phyloP scores from a whole-genome alignment of 2,329 filamentous ascomycete genomes.

The Taxawa tesnikishii region DNA sequence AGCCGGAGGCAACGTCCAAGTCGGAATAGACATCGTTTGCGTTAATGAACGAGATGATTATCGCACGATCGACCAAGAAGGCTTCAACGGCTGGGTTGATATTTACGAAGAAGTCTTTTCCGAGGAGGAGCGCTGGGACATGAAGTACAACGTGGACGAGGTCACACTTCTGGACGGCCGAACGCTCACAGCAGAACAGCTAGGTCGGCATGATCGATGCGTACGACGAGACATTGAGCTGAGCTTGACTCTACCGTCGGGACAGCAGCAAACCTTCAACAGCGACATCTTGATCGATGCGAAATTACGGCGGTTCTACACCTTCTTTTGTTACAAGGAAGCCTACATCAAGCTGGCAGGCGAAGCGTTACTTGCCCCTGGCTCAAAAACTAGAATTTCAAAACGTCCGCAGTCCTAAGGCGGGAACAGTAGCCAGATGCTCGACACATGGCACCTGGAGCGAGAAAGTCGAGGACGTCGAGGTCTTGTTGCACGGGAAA shows the following conservation, averaged over 20 bases:
- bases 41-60: conserved; percentile 57
- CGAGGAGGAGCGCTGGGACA: conserved; percentile 46
- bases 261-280: conserved; percentile 23
- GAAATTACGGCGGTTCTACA: conserved; percentile 60
- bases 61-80: conserved; percentile 44
- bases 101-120: conserved; percentile 62
- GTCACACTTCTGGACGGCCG: conserved; percentile 34
- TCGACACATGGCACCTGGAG: conserved; percentile 33
- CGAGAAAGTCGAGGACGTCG: conserved; percentile 33
- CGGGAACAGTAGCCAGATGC: conserved; percentile 29
- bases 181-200: conserved; percentile 22
- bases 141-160: conserved; percentile 42
- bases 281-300: conserved; percentile 41
- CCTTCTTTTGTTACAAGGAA: conserved; percentile 68
- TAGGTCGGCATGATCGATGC: conserved; percentile 32
- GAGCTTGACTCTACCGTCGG: conserved; percentile 21
- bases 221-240: conserved; percentile 26
- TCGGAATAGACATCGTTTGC: conserved; percentile 68
- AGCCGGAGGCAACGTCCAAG: conserved; percentile 24
- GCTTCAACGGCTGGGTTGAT: conserved; percentile 57
- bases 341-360: conserved; percentile 76
- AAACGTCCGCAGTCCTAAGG: conserved; percentile 44
- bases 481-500: conserved; percentile 36
- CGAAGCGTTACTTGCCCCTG: conserved; percentile 63
- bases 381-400: conserved; percentile 57